These are phyloP conservation scores for Pichia paraexigua DNA, from an alignment of 805 yeast species.

Conservation along the genomic window DNA sequence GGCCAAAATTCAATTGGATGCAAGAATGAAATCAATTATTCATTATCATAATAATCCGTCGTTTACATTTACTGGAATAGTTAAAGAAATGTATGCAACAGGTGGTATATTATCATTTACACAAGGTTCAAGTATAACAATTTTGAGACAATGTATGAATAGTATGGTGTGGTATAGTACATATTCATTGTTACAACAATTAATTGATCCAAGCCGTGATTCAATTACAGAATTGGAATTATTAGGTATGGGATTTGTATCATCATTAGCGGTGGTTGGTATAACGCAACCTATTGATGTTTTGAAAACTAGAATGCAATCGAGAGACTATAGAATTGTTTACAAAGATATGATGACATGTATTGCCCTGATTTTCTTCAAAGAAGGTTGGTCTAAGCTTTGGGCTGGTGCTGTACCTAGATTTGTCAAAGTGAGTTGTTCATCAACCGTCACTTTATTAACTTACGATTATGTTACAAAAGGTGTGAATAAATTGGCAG, in stretches of 20 bases:
- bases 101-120: conserved; percentile 73
- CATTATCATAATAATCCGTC: conserved; percentile 48
- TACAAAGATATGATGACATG: conserved; percentile 58
- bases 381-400: conserved; percentile 38
- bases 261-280: conserved; percentile 67
- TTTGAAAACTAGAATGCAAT: conserved; percentile 79
- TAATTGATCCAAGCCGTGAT: conserved; percentile 45
- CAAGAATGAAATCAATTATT: conserved; percentile 15
- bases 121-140: conserved; percentile 79
- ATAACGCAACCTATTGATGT: conserved; percentile 87
- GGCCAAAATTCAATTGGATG: neutral
- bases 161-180: conserved; percentile 80
- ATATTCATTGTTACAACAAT: conserved; percentile 69
- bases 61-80: conserved; percentile 41
- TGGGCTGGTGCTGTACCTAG: conserved; percentile 63
- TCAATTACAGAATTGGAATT: conserved; percentile 34
- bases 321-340: conserved; percentile 50
- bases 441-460: conserved; percentile 62
- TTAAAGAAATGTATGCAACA: conserved; percentile 58
- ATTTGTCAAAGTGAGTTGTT: conserved; percentile 57
- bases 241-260: conserved; percentile 44
- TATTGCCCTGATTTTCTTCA: conserved; percentile 39
- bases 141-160: conserved; percentile 68
- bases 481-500: conserved; percentile 26
- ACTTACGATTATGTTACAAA: conserved; percentile 53